phyloP scores from a whole-genome alignment of 441 rosid species.

The Gossypium gossypioides region DNA sequence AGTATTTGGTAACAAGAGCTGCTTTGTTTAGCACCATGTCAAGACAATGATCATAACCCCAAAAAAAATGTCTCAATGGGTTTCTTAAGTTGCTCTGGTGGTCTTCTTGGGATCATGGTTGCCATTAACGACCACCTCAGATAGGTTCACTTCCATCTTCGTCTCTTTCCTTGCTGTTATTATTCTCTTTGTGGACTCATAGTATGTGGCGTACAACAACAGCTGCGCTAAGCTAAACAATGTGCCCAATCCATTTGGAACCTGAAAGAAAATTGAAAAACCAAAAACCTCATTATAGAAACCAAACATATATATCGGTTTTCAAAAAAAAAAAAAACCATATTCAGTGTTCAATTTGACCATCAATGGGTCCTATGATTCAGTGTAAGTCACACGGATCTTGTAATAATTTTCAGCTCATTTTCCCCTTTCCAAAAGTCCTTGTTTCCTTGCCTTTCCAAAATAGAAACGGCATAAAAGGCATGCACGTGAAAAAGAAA shows the following conservation, averaged over 20 bases:
- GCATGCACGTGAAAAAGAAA: background rate
- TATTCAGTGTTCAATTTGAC: background rate
- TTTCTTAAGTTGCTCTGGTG: background rate
- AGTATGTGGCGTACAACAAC: constrained; percentile 38
- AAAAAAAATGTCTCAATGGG: background rate
- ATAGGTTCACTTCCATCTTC: constrained; percentile 20
- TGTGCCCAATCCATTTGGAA: constrained; percentile 53
- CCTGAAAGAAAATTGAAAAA: constrained; percentile 11
- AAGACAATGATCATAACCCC: background rate
- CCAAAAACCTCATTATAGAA: background rate
- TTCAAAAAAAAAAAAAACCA: background rate
- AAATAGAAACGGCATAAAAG: background rate
- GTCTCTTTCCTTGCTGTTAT: constrained; percentile 26
- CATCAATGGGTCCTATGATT: background rate
- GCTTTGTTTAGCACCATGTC: background rate
- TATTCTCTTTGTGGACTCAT: constrained; percentile 39
- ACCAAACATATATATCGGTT: background rate
- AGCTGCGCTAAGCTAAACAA: constrained; percentile 40
- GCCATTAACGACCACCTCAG: constrained; percentile 22
- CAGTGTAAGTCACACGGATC: background rate
- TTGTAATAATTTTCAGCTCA: background rate
- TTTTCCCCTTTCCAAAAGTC: background rate
- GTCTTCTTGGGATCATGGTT: constrained; percentile 11
- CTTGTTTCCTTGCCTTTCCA: background rate
- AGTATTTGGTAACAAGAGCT: background rate